Evolutionary conservation across 2,329 filamentous ascomycete genomes (phyloP), one percentile per base, ranked within the genome.

Genomic region (Aspergillus phoenicis): DNA sequence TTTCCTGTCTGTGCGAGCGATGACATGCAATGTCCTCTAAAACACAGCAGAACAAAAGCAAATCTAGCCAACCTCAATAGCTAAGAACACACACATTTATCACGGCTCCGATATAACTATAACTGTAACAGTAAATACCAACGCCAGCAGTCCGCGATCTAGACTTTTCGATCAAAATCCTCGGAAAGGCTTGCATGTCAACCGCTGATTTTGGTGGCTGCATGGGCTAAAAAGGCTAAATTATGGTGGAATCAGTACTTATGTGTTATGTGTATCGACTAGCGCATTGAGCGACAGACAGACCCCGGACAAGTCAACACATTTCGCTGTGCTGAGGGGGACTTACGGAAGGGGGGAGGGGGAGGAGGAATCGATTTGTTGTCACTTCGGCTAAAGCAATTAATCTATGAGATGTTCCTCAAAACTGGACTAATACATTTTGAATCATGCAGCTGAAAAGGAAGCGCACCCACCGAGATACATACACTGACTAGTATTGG

Each of bases 101-200:
- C 45, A 49, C 15, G 7, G 7, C 45, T 49, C 11, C 15, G 39
- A 43, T 20, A 43, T 43, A 36, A 36, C 33, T 11, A 36, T 15
- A 36, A 36, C 33, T 20, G 24, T 15, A 43, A 10, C 10, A 4
- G 28, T 13, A 36, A 36, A 10, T 36, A 15, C 13, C 22, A n/a
- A 24, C 22, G 17, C 24, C 45, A 49, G 30, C 8, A 28, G 24
- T 24, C 8, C n/a, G 45, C 45, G 22, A n/a, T 49, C 45, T 49
- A 49, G 45, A 49, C 45, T 30, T 30, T 36, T 8, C 15, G 2
- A 15, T 13, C 22, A 49, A 13, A 13, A 28, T 49, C 3, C 13
- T 49, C 45, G 45, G 45, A 49, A 49, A 49, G 20, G 22, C 45
- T 24, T 49, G 45, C 45, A 49, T 30, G 45, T 20, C 41, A 49